Evolutionary conservation across 345 rosid species (phyloP).

Genomic region (Gossypium bickii): DNA sequence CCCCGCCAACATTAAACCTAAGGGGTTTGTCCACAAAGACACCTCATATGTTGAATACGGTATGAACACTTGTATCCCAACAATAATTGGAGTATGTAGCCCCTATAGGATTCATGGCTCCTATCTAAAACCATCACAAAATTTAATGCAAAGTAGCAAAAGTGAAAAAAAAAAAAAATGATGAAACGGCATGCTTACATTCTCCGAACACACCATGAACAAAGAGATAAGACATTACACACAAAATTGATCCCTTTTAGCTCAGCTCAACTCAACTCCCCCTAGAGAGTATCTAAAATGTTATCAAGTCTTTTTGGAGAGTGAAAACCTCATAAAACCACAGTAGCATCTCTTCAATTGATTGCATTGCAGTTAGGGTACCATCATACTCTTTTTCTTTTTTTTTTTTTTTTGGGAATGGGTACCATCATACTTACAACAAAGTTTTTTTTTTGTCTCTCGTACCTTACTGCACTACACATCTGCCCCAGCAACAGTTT

Average conservation of each 20-base stretch:
- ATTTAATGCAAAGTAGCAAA: not conserved
- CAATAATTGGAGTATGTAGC: not conserved
- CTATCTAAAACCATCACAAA: not conserved
- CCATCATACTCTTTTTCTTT: not conserved
- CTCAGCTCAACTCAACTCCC: not conserved
- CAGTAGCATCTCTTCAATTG: not conserved
- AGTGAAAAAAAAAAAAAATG: not conserved
- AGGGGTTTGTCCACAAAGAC: not conserved
- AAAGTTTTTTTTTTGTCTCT: not conserved
- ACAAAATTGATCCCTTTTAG: not conserved
- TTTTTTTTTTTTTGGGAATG: no score
- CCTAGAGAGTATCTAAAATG: not conserved
- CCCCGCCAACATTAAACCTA: not conserved
- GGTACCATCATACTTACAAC: slow-evolving; percentile 8
- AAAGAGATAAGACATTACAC: not conserved
- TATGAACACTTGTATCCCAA: not conserved
- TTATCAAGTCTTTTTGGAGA: not conserved
- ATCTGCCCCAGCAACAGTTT: slow-evolving; percentile 12
- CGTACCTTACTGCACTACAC: not conserved
- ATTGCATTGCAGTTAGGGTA: not conserved
- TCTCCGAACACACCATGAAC: not conserved
- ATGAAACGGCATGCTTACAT: not conserved
- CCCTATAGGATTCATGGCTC: not conserved
- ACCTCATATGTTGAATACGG: not conserved
- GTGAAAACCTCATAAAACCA: not conserved